A percentile compares a stretch with the other conserved stretches of the same genome.
Conservation (phyloP, 2,329 filamentous ascomycete genomes). For the Kalaharituber pfeilii region DNA sequence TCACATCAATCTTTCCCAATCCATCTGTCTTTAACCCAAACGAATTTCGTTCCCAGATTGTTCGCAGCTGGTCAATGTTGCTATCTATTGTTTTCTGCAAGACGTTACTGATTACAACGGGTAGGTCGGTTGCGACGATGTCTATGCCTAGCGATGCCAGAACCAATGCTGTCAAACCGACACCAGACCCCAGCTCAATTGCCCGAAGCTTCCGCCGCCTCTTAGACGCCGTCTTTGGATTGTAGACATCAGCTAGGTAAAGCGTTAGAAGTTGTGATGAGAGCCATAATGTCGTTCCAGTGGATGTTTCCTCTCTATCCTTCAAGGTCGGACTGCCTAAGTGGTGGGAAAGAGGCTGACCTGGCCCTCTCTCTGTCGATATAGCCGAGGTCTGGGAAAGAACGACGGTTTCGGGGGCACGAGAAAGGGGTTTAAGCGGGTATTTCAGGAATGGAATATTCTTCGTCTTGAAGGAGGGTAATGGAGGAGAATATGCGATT, state of each 20-base stretch:
- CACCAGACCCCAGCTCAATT: conserved; percentile 15
- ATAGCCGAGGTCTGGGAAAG: no score
- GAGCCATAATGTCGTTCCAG: conserved; percentile 16
- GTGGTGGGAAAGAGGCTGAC: no score
- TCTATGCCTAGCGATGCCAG: conserved; percentile 14
- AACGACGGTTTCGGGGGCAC: no score
- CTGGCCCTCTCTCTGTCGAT: no score
- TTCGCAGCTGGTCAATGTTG: not conserved
- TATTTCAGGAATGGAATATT: no score
- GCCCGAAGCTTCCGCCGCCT: conserved; percentile 1
- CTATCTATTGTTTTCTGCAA: conserved; percentile 7
- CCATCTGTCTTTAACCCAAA: not conserved
- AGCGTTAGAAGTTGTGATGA: conserved; percentile 11
- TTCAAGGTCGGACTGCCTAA: no score
- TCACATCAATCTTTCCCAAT: conserved; percentile 2
- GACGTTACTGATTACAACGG: conserved; percentile 4
- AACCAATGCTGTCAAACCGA: conserved; percentile 12
- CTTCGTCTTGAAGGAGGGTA: no score
- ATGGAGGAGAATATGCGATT: no score
- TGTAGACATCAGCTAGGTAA: conserved; percentile 12
- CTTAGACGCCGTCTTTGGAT: not conserved
- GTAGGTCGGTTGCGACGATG: conserved; percentile 14
- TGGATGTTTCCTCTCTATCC: conserved; percentile 10
- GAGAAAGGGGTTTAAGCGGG: no score
- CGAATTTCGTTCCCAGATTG: not conserved